A percentile compares a stretch with the other conserved stretches of the same genome.
Conservation (phyloP, 2,329 filamentous ascomycete species). For the Hypoxylon sp. region DNA sequence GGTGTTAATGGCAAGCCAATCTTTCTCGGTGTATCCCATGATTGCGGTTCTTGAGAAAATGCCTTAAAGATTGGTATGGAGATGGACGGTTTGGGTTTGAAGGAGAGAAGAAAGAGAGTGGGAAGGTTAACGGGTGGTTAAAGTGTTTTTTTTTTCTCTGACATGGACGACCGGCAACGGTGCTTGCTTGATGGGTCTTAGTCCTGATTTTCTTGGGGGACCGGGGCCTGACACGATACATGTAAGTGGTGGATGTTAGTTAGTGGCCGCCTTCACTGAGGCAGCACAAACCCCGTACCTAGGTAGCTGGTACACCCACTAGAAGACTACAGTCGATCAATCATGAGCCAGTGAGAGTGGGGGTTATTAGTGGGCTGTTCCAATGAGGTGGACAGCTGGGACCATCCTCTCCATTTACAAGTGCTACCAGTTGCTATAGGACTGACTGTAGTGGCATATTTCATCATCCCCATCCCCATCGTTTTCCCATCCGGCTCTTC, state of each 20-base stretch:
- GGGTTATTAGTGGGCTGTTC: constrained; percentile 3
- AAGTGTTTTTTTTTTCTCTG: constrained; percentile 38
- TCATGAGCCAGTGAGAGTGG: constrained; percentile 16
- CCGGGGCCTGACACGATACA: constrained; percentile 25
- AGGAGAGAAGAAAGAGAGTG: constrained; percentile 42
- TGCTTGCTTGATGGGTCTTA: constrained; percentile 28
- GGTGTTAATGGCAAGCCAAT: constrained; percentile 96
- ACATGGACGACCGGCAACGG: constrained; percentile 33
- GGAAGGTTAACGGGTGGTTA: constrained; percentile 47
- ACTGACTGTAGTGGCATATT: constrained; percentile 35
- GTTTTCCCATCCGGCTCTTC: neutral
- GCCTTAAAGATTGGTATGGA: constrained; percentile 36
- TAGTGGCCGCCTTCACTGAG: constrained; percentile 4
- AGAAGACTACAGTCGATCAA: constrained; percentile 21
- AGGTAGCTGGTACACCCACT: too few relatives aligned
- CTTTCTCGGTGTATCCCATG: constrained; percentile 91
- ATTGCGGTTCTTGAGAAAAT: constrained; percentile 56
- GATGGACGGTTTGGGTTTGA: constrained; percentile 32
- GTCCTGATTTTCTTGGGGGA: constrained; percentile 8
- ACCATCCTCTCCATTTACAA: neutral
- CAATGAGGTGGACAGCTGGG: constrained; percentile 6
- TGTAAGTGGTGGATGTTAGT: constrained; percentile 20
- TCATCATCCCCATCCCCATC: constrained; percentile 22
- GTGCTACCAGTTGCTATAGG: constrained; percentile 11
- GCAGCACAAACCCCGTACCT: constrained; percentile 3